A percentile compares a stretch with the other conserved stretches of the same genome.
phyloP scores from a whole-genome alignment of 164 flowering plant genomes.

The Protea cynaroides region DNA sequence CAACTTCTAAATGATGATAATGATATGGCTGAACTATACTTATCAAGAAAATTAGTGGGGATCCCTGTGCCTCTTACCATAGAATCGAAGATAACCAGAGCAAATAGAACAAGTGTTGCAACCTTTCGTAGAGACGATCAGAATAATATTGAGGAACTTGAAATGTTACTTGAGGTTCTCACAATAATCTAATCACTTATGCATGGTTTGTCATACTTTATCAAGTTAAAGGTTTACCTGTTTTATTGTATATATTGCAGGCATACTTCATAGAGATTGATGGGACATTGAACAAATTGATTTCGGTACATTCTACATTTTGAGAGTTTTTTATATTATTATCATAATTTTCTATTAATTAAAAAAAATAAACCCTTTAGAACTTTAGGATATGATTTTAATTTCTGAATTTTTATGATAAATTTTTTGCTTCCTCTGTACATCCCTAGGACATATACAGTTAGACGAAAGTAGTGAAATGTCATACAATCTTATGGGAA shows the following conservation, averaged over 20 bases:
- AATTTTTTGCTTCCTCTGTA: too few relatives aligned
- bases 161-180: slow-evolving; percentile 90
- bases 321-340: too few relatives aligned
- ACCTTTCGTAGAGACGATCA: slow-evolving; percentile 80
- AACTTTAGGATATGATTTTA: too few relatives aligned
- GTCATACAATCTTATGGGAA: too few relatives aligned
- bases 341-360: too few relatives aligned
- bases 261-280: slow-evolving; percentile 98
- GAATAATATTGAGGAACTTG: slow-evolving; percentile 92
- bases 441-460: too few relatives aligned
- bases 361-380: too few relatives aligned
- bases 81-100: slow-evolving; percentile 70
- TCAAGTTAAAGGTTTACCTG: slow-evolving; percentile 3
- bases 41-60: slow-evolving; percentile 76
- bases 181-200: slow-evolving; percentile 3
- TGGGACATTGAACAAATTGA: slow-evolving; percentile 83
- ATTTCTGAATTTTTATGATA: too few relatives aligned
- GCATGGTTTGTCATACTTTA: background rate
- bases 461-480: too few relatives aligned
- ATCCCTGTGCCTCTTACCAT: slow-evolving; percentile 68
- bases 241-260: slow-evolving; percentile 40
- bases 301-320: slow-evolving; percentile 72
- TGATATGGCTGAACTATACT: slow-evolving; percentile 93
- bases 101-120: slow-evolving; percentile 67
- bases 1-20: slow-evolving; percentile 94